Evolutionary conservation across 306 rosid genomes (phyloP).

Genomic region (Vicia faba): DNA sequence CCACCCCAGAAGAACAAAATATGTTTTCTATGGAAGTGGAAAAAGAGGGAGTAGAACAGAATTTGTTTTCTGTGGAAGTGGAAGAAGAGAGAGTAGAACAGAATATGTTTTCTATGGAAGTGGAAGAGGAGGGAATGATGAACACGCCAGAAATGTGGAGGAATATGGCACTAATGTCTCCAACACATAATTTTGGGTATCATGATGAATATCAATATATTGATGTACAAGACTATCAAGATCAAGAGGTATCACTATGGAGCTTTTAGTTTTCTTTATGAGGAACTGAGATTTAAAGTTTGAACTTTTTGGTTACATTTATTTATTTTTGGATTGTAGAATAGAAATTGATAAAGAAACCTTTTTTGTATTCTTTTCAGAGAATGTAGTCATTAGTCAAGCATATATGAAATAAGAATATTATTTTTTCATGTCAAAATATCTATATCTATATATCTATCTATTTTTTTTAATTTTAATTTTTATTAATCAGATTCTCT

Average conservation of each 20-base stretch:
- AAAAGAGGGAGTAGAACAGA: background rate
- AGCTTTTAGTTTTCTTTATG: no score
- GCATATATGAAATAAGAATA: no score
- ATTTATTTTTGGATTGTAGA: background rate
- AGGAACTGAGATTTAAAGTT: no score
- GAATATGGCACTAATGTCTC: constrained; percentile 69
- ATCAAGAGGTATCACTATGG: background rate
- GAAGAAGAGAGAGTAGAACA: constrained; percentile 35
- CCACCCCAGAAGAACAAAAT: background rate
- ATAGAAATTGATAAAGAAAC: background rate
- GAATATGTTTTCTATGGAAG: constrained; percentile 47
- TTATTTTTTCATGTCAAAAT: no score
- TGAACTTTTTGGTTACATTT: no score
- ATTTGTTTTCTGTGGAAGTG: constrained; percentile 50
- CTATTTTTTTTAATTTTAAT: no score
- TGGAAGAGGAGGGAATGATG: constrained; percentile 39
- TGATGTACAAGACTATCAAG: background rate
- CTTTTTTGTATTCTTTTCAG: background rate
- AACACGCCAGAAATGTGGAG: constrained; percentile 53
- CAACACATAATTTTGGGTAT: constrained; percentile 31
- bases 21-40: constrained; percentile 56
- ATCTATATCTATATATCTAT: no score
- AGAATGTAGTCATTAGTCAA: background rate
- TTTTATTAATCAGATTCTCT: no score
- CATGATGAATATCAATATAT: constrained; percentile 46